Evolutionary conservation across 176 grass and related monocot genomes (phyloP).

Genomic region (Saccharum officinarum): DNA sequence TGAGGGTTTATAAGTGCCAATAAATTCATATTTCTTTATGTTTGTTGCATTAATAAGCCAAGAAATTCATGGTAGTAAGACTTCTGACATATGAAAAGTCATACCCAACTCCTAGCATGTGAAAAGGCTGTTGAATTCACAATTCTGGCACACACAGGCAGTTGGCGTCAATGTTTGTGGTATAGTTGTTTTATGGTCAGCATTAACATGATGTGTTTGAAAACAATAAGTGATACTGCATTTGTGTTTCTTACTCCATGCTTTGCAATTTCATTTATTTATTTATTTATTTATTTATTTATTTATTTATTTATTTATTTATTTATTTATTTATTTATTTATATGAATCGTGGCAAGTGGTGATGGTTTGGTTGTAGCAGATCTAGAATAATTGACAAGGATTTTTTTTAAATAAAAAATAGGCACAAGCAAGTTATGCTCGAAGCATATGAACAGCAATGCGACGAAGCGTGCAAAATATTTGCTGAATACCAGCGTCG

Average conservation of each 20-base stretch:
- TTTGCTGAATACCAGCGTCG: slow-evolving; percentile 91
- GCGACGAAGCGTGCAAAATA: slow-evolving; percentile 93
- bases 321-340: no score
- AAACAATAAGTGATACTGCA: neutral
- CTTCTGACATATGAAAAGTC: neutral
- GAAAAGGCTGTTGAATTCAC: neutral
- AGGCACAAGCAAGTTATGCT: slow-evolving; percentile 97
- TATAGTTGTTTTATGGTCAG: neutral
- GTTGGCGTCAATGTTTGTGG: neutral
- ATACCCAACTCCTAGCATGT: slow-evolving; percentile 7
- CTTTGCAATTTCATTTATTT: neutral
- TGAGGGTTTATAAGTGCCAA: neutral
- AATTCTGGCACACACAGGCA: neutral
- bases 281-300: no score
- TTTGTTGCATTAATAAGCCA: neutral
- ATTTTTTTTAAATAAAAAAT: slow-evolving; percentile 11
- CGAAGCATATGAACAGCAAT: slow-evolving; percentile 91
- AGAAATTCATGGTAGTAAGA: neutral
- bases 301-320: no score
- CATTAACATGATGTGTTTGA: slow-evolving; percentile 1
- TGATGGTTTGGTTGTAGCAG: neutral
- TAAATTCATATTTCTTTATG: neutral
- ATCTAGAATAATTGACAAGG: neutral
- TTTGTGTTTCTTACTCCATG: neutral
- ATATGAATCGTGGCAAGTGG: neutral